A percentile compares a stretch with the other conserved stretches of the same genome.
Evolutionary conservation across 257 asterid species (phyloP).

Genomic region (Solanum medicagineum): DNA sequence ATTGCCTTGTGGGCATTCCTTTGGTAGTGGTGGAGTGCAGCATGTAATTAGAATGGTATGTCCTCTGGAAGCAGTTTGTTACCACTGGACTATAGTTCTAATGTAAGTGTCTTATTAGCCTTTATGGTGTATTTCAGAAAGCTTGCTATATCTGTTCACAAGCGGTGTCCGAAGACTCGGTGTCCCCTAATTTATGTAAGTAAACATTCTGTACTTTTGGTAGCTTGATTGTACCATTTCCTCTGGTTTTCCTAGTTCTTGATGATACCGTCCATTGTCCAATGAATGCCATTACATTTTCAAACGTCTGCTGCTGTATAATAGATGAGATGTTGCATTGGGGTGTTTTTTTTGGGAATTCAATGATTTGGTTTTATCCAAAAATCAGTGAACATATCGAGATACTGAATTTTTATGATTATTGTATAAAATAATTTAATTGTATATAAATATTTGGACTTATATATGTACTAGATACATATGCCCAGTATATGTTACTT

Average conservation of each 20-base stretch:
- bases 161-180: constrained; percentile 44
- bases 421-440: not conserved
- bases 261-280: not conserved
- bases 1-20: constrained; percentile 96
- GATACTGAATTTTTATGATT: not conserved
- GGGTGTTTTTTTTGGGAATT: not conserved
- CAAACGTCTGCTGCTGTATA: not conserved
- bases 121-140: constrained; percentile 51
- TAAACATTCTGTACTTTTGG: not conserved
- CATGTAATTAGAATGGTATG: constrained; percentile 60
- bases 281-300: not conserved
- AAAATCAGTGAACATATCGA: not conserved
- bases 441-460: not conserved
- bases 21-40: constrained; percentile 64
- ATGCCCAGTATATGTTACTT: too few relatives aligned
- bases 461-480: not conserved
- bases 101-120: not conserved
- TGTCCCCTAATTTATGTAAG: constrained; percentile 87
- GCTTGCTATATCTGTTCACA: constrained; percentile 77
- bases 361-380: not conserved
- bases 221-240: not conserved
- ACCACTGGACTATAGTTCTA: not conserved
- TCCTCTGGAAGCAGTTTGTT: not conserved
- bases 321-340: not conserved
- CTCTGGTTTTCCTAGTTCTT: not conserved